These are phyloP conservation scores for Stylosanthes scabra DNA, from an alignment of 331 rosid genomes.

Conservation along the genomic window DNA sequence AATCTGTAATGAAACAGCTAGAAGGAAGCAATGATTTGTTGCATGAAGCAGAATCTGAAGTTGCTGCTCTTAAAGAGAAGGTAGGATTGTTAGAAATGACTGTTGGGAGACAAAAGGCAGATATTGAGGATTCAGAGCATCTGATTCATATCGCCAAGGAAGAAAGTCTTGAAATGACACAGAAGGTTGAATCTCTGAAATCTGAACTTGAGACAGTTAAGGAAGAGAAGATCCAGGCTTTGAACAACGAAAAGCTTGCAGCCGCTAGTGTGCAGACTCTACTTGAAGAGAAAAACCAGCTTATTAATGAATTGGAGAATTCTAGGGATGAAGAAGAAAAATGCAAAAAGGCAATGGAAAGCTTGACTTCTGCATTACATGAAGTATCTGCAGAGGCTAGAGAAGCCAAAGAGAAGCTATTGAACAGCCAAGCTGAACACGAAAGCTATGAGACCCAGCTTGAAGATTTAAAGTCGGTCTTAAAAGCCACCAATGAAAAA, in stretches of 20 bases:
- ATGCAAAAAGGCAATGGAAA: slow-evolving; percentile 97
- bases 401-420: slow-evolving; percentile 78
- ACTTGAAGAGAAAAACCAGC: slow-evolving; percentile 85
- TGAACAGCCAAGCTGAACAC: slow-evolving; percentile 58
- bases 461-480: slow-evolving; percentile 76
- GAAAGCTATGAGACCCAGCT: slow-evolving; percentile 66
- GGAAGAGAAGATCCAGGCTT: slow-evolving; percentile 87
- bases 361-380: slow-evolving; percentile 96
- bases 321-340: slow-evolving; percentile 89
- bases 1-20: slow-evolving; percentile 77
- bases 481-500: slow-evolving; percentile 82
- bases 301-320: slow-evolving; percentile 75
- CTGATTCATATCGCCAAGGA: slow-evolving; percentile 54
- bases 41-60: slow-evolving; percentile 74
- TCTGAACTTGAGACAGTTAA: slow-evolving; percentile 65
- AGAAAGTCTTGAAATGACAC: slow-evolving; percentile 61
- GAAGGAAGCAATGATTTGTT: slow-evolving; percentile 72
- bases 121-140: slow-evolving; percentile 67
- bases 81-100: slow-evolving; percentile 80
- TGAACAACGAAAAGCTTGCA: slow-evolving; percentile 81
- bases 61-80: slow-evolving; percentile 71
- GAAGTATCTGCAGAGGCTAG: slow-evolving; percentile 90
- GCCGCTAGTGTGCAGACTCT: slow-evolving; percentile 86
- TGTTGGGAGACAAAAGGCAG: slow-evolving; percentile 61
- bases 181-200: slow-evolving; percentile 59